Evolutionary conservation across 352 stramenopile species (phyloP), one percentile per base, ranked within the genome.

Genomic region (Thraustochytrium striatum): DNA sequence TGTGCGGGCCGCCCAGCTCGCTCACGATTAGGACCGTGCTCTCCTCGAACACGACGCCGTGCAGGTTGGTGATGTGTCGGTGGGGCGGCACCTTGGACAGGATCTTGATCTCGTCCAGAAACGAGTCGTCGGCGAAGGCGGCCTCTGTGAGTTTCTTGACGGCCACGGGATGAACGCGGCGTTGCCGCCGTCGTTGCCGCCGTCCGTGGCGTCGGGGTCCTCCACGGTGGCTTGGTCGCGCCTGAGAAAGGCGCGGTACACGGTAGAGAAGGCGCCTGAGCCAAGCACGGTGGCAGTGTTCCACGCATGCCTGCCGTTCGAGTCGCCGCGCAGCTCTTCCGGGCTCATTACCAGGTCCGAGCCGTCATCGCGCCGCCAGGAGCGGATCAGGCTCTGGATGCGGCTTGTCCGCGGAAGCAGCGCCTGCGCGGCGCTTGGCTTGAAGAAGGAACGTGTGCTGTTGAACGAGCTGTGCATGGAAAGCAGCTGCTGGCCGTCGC

Each of bases 31-130:
- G 50, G 13, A 38, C 65, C 8, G 65, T 75, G 65, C 61, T 75
- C 50, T 75, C 65, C 8, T 39, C 65, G 30, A 75, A 30, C 16
- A 38, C 52, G n/a, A 75, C 65, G 5, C 32, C 65, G 39, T 75
- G 65, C 52, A 75, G 52, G 5, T 75, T 75, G 32, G 30, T 55
- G 50, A 75, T 75, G 50, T 75, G 8, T 3, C 65, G 3, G 52
- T 75, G 65, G 21, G 65, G 41, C 13, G 65, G 65, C 21, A 75
- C 9, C 52, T 75, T 75, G 50, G 65, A 75, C 44, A 75, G 43
- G 36, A 75, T 75, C 36, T 75, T 75, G 52, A 75, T 75, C 30
- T 75, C 65, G 25, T 75, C 50, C 41, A 75, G 65, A 25, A 75
- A 75, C 32, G 65, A 9, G 47, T 75, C 52, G 30, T 61, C 44